Evolutionary conservation across 2,329 filamentous ascomycete genomes (phyloP), one percentile per base, ranked within the genome.

Genomic region (Pseudocercospora fuligena): DNA sequence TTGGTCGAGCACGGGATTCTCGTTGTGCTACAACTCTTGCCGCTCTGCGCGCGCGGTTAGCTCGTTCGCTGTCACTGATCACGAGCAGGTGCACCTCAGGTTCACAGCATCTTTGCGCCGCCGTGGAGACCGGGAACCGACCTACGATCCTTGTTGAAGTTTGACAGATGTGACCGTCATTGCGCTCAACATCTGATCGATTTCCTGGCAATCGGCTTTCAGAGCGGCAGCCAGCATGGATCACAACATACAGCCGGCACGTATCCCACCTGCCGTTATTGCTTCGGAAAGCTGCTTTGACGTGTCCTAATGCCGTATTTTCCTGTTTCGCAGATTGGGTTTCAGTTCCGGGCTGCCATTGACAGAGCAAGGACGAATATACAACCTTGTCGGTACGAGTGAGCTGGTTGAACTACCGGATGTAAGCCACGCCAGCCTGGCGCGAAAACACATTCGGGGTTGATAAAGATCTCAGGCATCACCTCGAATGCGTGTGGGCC

Each of bases 201-300:
- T 33, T 58, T 54, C 58, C 66, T 65, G 63, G 63, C 54, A 58
- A 51, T 65, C 66, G 66, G 63, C 65, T 61, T 31, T 47, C 43
- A 27, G 60, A 51, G 59, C 62, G 65, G 58, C 53, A 59, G 54
- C 62, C 49, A 64, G 62, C 62, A 65, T 40, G 58, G 57, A 40
- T 63, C 51, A 53, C 62, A 43, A 43, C 62, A 54, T 65, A 21
- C 21, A 29, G 56, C 64, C 58, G 46, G 23, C 53, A 61, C 58
- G 58, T 49, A 31, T 40, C 31, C 53, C 53, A 56, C 46, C 40
- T 60, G 51, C 29, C 57, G 63, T 33, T 57, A 60, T 58, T 60
- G 59, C 51, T 61, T 59, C 57, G 62, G 49, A 57, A 57, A 57
- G 57, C 57, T 54, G 61, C 57, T 61, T 67, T 59, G 65, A 67